These are phyloP conservation scores for Pestalotiopsis sp. DNA, from an alignment of 2,329 filamentous ascomycete genomes.

Conservation along the genomic window DNA sequence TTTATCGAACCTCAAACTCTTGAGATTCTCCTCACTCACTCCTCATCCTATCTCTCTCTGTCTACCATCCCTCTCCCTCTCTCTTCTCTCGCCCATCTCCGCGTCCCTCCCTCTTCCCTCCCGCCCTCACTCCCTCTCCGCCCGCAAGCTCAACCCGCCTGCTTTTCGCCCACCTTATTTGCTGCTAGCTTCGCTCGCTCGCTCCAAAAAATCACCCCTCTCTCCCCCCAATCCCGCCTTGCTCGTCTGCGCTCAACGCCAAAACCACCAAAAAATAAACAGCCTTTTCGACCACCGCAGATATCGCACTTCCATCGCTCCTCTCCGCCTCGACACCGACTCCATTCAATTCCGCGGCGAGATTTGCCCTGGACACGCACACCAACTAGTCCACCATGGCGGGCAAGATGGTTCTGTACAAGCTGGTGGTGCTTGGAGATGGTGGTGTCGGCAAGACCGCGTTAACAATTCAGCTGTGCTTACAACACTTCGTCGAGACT, in stretches of 20 bases:
- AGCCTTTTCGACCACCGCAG: background rate
- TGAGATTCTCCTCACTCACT: background rate
- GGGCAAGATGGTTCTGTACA: slow-evolving; percentile 94
- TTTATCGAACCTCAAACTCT: background rate
- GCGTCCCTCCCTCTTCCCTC: background rate
- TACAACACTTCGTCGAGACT: slow-evolving; percentile 98
- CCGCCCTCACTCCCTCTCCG: background rate
- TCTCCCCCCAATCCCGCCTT: background rate
- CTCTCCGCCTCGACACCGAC: background rate
- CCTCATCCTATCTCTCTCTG: background rate
- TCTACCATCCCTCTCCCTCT: background rate
- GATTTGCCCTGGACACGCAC: background rate
- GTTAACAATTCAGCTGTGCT: slow-evolving; percentile 91
- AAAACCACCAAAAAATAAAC: background rate
- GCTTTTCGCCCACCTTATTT: background rate
- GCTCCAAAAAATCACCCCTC: background rate
- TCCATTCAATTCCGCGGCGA: background rate
- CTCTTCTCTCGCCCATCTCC: background rate
- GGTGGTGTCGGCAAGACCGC: slow-evolving; percentile 94
- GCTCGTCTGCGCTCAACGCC: background rate
- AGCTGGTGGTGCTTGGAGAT: slow-evolving; percentile 92
- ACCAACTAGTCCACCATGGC: slow-evolving; percentile 64
- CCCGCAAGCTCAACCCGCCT: background rate
- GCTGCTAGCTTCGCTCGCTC: background rate
- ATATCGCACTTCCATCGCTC: background rate